Evolutionary conservation across 495 filamentous ascomycete species (phyloP).

Genomic region (Lepraria neglecta): DNA sequence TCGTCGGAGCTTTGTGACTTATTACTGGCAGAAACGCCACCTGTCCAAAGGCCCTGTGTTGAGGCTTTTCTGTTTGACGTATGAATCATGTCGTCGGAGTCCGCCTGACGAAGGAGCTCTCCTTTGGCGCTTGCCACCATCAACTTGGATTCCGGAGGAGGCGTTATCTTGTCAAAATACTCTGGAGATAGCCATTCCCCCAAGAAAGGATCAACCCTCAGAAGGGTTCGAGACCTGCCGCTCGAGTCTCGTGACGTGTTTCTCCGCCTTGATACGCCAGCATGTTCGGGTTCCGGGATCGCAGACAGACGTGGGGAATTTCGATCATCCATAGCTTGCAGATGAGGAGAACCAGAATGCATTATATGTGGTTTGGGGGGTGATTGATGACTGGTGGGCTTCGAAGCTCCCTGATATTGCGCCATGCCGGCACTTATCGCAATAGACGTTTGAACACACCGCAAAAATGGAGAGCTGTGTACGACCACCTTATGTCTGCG

Average conservation of each 20-base stretch:
- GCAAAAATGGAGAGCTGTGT: conserved; percentile 85
- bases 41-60: conserved; percentile 50
- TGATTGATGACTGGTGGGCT: background rate
- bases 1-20: conserved; percentile 31
- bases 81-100: conserved; percentile 35
- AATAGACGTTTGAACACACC: conserved; percentile 88
- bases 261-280: conserved; percentile 12
- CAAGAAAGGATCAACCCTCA: conserved; percentile 85
- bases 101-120: conserved; percentile 66
- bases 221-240: conserved; percentile 41
- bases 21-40: conserved; percentile 31
- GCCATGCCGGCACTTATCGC: conserved; percentile 84
- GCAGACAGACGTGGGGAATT: conserved; percentile 23
- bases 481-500: conserved; percentile 72
- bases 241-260: conserved; percentile 7
- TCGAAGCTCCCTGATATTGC: conserved; percentile 43
- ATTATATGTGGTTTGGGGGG: conserved; percentile 19
- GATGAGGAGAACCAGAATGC: conserved; percentile 24
- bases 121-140: conserved; percentile 85
- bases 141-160: conserved; percentile 74
- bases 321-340: conserved; percentile 21
- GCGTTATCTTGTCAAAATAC: conserved; percentile 88
- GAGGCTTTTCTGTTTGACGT: conserved; percentile 28
- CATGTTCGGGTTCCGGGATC: conserved; percentile 25
- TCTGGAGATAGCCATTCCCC: conserved; percentile 92